These are phyloP conservation scores for Botrytis byssoidea DNA, from an alignment of 2,329 filamentous ascomycete genomes.

Conservation along the genomic window DNA sequence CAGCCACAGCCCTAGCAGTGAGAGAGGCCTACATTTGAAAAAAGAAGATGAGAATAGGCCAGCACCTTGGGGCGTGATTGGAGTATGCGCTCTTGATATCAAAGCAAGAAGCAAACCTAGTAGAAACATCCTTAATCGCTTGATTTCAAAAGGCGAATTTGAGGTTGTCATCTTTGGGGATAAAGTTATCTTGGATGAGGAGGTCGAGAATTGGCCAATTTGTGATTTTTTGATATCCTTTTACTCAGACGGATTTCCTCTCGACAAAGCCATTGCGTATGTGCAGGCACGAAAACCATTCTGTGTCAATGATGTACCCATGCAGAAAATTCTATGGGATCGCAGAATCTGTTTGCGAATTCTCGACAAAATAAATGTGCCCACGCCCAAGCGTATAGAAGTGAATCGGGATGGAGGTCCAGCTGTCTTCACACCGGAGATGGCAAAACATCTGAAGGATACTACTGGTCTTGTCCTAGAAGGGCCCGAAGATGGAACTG, in stretches of 20 bases:
- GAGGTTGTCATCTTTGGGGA: conserved; percentile 98
- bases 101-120: conserved; percentile 97
- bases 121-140: conserved; percentile 88
- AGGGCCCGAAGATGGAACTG: conserved; percentile 65
- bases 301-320: conserved; percentile 94
- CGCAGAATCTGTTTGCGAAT: conserved; percentile 84
- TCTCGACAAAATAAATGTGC: conserved; percentile 84
- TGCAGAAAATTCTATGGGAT: conserved; percentile 98
- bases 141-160: conserved; percentile 89
- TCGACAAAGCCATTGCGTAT: conserved; percentile 97
- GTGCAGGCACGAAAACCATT: conserved; percentile 91
- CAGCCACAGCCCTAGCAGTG: conserved; percentile 76
- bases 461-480: conserved; percentile 75
- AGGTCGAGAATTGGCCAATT: conserved; percentile 92
- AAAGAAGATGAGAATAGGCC: conserved; percentile 63
- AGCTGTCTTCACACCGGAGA: conserved; percentile 70
- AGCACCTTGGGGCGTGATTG: conserved; percentile 68
- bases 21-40: conserved; percentile 52
- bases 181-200: conserved; percentile 97
- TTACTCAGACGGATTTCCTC: conserved; percentile 94
- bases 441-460: conserved; percentile 76
- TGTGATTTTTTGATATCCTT: conserved; percentile 95
- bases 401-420: conserved; percentile 93
- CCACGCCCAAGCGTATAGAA: conserved; percentile 83
- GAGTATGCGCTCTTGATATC: conserved; percentile 90